Evolutionary conservation across 495 filamentous ascomycete genomes (phyloP), one percentile per base, ranked within the genome.

Genomic region (Penicillium desertorum): DNA sequence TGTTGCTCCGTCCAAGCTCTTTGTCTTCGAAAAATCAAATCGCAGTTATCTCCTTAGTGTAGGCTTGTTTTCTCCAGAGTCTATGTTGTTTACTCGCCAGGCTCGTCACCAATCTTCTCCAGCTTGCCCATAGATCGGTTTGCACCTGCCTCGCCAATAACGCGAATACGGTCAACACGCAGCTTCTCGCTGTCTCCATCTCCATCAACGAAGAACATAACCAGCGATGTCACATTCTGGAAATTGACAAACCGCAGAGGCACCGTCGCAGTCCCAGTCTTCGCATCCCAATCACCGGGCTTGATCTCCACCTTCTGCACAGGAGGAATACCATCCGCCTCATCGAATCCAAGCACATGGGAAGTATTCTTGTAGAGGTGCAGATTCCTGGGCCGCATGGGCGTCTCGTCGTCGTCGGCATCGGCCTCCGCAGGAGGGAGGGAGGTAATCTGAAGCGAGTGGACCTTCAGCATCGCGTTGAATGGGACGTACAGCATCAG

Each of bases 211-310:
- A 98, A 86, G 74, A 96, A 98, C 3, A 98, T 57, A 8, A 96
- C 90, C 63, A 98, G 68, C 53, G 85, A 91, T 55, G 82, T 86
- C 36, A 96, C 85, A 58, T 88, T 96, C 76, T 98, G 94, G 78
- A 97, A 98, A 76, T 96, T 97, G 71, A 98, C 95, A 68, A 92
- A 98, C 12, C 93, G 88, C 61, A 96, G 74, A 36, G 86, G 76
- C 19, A 98, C 76, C 66, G 84, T 91, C 11, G 89, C 92, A 4
- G 95, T 98, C 12, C 87, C 90, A 4, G 91, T 94, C 58, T 84
- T 83, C 50, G 69, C 57, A 72, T 96, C 92, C 94, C 94, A 98
- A 71, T 96, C 90, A 45, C 79, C 79, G 27, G 83, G 76, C 57
- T 83, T 76, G 20, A 98, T 78, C 63, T 81, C 82, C 58, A 96